Percentiles rank a stretch among this genome's conserved stretches.
phyloP scores from a whole-genome alignment of 768 basidiomycete species.

The Boletus reticuloceps region DNA sequence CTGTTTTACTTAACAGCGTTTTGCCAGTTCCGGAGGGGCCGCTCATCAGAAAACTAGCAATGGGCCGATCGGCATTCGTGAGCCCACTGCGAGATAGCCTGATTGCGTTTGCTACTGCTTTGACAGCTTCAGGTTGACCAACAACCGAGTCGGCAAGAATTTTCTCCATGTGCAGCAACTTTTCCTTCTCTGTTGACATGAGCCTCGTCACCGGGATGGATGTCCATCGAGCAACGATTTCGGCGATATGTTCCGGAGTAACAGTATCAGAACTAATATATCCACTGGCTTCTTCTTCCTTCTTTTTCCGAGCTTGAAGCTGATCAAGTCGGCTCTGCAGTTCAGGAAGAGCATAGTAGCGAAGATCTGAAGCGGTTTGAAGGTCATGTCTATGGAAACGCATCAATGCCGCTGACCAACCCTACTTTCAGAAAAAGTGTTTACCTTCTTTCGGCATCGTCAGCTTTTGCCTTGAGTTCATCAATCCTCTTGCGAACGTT shows the following conservation, averaged over 20 bases:
- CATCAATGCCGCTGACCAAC: background rate
- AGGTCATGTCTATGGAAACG: conserved; percentile 54
- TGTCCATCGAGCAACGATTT: conserved; percentile 93
- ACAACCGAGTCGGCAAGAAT: conserved; percentile 74
- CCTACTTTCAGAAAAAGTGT: conserved; percentile 16
- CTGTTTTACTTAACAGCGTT: conserved; percentile 87
- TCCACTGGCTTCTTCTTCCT: conserved; percentile 57
- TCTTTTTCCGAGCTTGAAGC: conserved; percentile 70
- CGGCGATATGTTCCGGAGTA: conserved; percentile 86
- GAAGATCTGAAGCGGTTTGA: conserved; percentile 79
- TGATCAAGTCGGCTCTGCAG: conserved; percentile 68
- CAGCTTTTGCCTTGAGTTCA: conserved; percentile 86
- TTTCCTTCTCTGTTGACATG: conserved; percentile 88
- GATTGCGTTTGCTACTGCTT: conserved; percentile 91
- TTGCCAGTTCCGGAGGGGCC: conserved; percentile 93
- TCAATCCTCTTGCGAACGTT: conserved; percentile 78
- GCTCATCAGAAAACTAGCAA: conserved; percentile 90
- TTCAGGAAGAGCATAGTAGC: conserved; percentile 91
- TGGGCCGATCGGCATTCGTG: conserved; percentile 81
- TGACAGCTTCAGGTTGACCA: conserved; percentile 89
- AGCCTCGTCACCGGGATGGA: conserved; percentile 86
- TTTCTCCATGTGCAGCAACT: conserved; percentile 84
- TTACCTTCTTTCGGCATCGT: conserved; percentile 87
- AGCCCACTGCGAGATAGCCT: conserved; percentile 91
- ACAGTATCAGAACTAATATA: conserved; percentile 64